Evolutionary conservation across 2,329 filamentous ascomycete genomes (phyloP).

Genomic region (Corinectria fuckeliana): DNA sequence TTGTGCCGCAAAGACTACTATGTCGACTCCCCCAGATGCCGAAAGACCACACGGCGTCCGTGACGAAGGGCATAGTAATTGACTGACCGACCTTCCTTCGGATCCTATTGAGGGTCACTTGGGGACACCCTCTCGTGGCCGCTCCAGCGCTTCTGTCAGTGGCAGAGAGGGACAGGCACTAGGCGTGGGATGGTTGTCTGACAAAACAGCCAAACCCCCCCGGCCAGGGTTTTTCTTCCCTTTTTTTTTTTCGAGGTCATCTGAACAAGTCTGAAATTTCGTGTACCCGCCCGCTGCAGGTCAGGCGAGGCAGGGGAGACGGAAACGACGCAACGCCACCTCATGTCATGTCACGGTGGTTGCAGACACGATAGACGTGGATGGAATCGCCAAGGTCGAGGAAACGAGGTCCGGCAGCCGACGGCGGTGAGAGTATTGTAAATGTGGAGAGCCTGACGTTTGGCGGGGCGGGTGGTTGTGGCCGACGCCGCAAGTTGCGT

Average conservation of each 20-base stretch:
- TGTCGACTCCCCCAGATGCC: constrained; percentile 26
- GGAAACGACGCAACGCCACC: constrained; percentile 28
- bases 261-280: constrained; percentile 30
- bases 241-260: constrained; percentile 34
- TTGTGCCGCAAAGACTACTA: constrained; percentile 24
- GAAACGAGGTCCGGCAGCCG: constrained; percentile 17
- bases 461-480: constrained; percentile 19
- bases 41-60: background rate
- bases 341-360: constrained; percentile 29
- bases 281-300: constrained; percentile 25
- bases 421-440: constrained; percentile 23
- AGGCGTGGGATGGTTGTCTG: constrained; percentile 15
- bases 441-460: constrained; percentile 6
- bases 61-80: too few species aligned
- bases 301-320: constrained; percentile 19
- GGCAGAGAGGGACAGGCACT: background rate
- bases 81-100: too few species aligned
- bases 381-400: constrained; percentile 10
- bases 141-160: background rate
- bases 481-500: constrained; percentile 8
- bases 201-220: constrained; percentile 21
- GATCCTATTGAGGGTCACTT: background rate
- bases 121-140: background rate
- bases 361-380: constrained; percentile 25
- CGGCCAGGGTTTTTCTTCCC: constrained; percentile 23